Base-by-base conservation (phyloP, 2,329 filamentous ascomycete genomes). In the Neonectria neomacrospora region DNA sequence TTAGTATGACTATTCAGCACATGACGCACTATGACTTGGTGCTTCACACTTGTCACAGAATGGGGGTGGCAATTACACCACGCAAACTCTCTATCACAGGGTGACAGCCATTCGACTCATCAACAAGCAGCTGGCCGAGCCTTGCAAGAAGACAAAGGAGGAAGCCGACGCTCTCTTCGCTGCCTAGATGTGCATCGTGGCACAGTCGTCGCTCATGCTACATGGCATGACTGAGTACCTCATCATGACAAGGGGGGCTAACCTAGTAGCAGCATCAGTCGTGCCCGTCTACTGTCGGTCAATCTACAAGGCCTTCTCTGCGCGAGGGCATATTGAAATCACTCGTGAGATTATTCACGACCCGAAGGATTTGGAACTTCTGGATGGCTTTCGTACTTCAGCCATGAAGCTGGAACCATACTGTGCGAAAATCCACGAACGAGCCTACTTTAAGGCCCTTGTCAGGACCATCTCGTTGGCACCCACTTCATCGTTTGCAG, bases 181-280 rank as follows among this genome's bases (percentile, higher is more conserved):
- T 11, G 68, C 79, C 5, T 67, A 78, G 23, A 61, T 80, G 28
- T 76, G 78, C 3, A 71, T 80, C 6, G 63, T 74, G 3, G 76
- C 78, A 18, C 79, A 80, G 56, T 73, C 78, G 2, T 73, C 71
- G 0, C 75, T 78, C 42, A 73, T 81, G 70, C 67, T 74, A 2
- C 75, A 79, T 10, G 76, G 78, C 51, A 79, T 81, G 75, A 67
- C 65, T 20, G 78, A 81, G 54, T 81, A 79, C 42, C 48, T 80
- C 3, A 68, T 75, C 51, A 78, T 79, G 71, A 68, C 74, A 8
- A 71, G 77, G 26, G 78, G 77, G 4, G 70, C 70, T 7, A 67
- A 67, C 20, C 63, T 75, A 2, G 66, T 76, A 12, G 64, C 67
- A 3, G 63, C 62, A 1, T 55, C 61, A 11, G 65, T 74, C 20